Percentiles rank a stretch among this genome's conserved stretches.
These are phyloP conservation scores for Umbellularia californica DNA, from an alignment of 164 flowering plant genomes.

Conservation along the genomic window DNA sequence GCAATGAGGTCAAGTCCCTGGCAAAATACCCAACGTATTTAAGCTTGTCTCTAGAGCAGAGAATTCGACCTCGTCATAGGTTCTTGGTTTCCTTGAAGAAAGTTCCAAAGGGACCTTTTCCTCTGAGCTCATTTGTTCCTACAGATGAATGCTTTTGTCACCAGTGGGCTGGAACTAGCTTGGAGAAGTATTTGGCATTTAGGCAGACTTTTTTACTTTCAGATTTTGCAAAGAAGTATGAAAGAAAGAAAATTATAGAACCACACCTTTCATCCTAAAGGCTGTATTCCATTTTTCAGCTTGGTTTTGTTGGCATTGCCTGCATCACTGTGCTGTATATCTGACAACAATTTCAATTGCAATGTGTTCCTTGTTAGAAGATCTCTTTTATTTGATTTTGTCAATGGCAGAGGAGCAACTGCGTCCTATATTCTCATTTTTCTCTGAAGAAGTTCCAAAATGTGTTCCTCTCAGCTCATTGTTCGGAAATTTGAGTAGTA, in stretches of 20 bases:
- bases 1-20: constrained; percentile 71
- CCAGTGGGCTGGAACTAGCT: constrained; percentile 89
- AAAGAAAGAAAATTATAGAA: constrained; percentile 18
- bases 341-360: neutral
- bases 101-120: constrained; percentile 95
- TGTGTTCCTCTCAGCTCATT: neutral
- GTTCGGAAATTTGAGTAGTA: neutral
- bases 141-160: constrained; percentile 92
- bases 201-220: constrained; percentile 66
- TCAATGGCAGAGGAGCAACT: neutral
- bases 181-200: constrained; percentile 78
- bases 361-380: neutral
- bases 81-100: constrained; percentile 81
- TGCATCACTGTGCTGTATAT: neutral
- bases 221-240: constrained; percentile 73
- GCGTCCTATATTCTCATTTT: neutral
- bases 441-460: neutral
- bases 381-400: neutral
- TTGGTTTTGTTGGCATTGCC: neutral
- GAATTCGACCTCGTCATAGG: constrained; percentile 95
- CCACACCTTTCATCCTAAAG: neutral
- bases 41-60: constrained; percentile 88
- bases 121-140: constrained; percentile 81
- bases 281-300: neutral
- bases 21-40: constrained; percentile 89